A percentile compares a stretch with the other conserved stretches of the same genome.
Conservation (phyloP, 306 rosid genomes). For the Quercus aquifolioides region DNA sequence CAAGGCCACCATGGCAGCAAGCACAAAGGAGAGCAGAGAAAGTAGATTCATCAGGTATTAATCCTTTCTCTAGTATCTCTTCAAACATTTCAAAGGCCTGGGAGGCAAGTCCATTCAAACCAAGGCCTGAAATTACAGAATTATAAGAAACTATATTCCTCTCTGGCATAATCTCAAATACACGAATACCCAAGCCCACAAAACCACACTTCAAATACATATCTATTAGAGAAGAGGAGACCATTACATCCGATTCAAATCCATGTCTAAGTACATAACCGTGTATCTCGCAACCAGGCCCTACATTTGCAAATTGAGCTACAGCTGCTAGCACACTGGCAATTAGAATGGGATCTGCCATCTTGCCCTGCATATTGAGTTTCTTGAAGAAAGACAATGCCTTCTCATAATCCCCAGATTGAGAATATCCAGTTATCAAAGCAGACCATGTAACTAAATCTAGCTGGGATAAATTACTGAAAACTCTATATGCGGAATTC, state of each 20-base stretch:
- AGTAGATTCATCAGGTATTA: constrained; percentile 71
- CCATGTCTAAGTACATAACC: constrained; percentile 70
- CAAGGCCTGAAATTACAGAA: constrained; percentile 67
- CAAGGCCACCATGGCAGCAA: constrained; percentile 84
- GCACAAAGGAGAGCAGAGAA: constrained; percentile 83
- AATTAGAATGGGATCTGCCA: constrained; percentile 63
- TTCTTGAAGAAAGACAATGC: constrained; percentile 54
- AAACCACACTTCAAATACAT: constrained; percentile 86
- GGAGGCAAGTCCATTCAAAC: constrained; percentile 71
- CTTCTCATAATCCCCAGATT: constrained; percentile 50
- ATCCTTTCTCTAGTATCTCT: constrained; percentile 41
- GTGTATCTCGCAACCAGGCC: constrained; percentile 66
- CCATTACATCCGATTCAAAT: constrained; percentile 62
- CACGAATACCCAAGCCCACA: constrained; percentile 51
- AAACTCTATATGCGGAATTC: constrained; percentile 57
- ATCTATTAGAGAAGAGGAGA: constrained; percentile 69
- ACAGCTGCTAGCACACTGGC: constrained; percentile 73
- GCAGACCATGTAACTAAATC: constrained; percentile 91
- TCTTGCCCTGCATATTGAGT: constrained; percentile 48
- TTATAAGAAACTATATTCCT: constrained; percentile 68
- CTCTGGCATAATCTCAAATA: constrained; percentile 52
- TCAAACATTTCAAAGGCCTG: constrained; percentile 61
- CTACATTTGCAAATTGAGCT: constrained; percentile 49
- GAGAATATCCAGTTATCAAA: constrained; percentile 74
- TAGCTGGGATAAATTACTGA: constrained; percentile 51